These are phyloP conservation scores for slime mould (Dictyostelium discoideum) DNA, from an alignment of 78 protist species.

Conservation along the genomic window dicty_2.7 NC_007091.3:3426501-3427000, in stretches of 20 bases:
- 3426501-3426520: slow-evolving; percentile 70
- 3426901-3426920: slow-evolving; percentile 14
- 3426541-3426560: not conserved
- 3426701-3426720: slow-evolving; percentile 25
- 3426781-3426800: slow-evolving; percentile 45
- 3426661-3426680: not conserved
- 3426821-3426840: slow-evolving; percentile 99
- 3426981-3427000: not conserved
- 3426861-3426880: slow-evolving; percentile 92
- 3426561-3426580: not conserved
- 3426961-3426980: slow-evolving; percentile 26
- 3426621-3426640: slow-evolving; percentile 98
- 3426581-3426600: not conserved
- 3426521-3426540: slow-evolving; percentile 58
- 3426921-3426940: not conserved
- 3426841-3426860: slow-evolving; percentile 97
- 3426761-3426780: slow-evolving; percentile 87
- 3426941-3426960: slow-evolving; percentile 49
- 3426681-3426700: not conserved
- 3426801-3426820: slow-evolving; percentile 91
- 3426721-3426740: slow-evolving; percentile 83
- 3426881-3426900: slow-evolving; percentile 81
- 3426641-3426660: slow-evolving; percentile 70
- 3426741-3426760: slow-evolving; percentile 98
- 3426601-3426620: slow-evolving; percentile 94